phyloP scores from a whole-genome alignment of 148 eudicot genomes.

The Rhododendron mucronatum region DNA sequence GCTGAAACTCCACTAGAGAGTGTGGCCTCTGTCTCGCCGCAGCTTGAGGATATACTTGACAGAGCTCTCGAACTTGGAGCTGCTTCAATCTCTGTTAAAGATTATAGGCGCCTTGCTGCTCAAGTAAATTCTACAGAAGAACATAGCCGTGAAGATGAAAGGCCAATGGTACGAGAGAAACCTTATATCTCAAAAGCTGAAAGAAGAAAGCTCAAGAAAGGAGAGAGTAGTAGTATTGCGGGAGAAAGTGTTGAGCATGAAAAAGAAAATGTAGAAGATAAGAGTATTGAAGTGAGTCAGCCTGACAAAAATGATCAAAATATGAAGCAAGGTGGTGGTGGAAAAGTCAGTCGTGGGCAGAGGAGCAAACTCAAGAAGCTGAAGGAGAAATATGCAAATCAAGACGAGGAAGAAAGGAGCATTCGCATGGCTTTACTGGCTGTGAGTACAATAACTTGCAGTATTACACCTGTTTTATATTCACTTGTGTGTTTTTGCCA shows the following conservation, averaged over 20 bases:
- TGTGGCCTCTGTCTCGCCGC: constrained; percentile 32
- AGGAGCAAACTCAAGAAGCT: constrained; percentile 88
- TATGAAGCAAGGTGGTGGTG: constrained; percentile 41
- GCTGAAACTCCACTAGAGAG: constrained; percentile 29
- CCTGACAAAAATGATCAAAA: constrained; percentile 36
- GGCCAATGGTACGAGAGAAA: constrained; percentile 49
- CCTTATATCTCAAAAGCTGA: constrained; percentile 89
- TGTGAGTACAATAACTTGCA: constrained; percentile 43
- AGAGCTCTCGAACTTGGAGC: constrained; percentile 96
- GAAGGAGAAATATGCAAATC: constrained; percentile 95
- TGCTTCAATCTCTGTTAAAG: constrained; percentile 46
- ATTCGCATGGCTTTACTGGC: constrained; percentile 94
- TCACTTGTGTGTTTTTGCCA: neutral
- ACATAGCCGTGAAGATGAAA: constrained; percentile 31
- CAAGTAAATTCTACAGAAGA: constrained; percentile 33
- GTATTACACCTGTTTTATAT: neutral
- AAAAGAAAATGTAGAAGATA: constrained; percentile 33
- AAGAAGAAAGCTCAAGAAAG: constrained; percentile 87
- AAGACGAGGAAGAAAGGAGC: constrained; percentile 91
- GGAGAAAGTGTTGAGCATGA: constrained; percentile 24
- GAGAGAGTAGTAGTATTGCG: constrained; percentile 41
- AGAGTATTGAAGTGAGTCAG: constrained; percentile 26
- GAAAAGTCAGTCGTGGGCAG: constrained; percentile 87
- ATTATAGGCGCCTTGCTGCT: constrained; percentile 41
- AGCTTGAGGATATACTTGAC: constrained; percentile 87